Conservation (phyloP, 2,329 filamentous ascomycete species). For the Amesomyces nigricolor region DNA sequence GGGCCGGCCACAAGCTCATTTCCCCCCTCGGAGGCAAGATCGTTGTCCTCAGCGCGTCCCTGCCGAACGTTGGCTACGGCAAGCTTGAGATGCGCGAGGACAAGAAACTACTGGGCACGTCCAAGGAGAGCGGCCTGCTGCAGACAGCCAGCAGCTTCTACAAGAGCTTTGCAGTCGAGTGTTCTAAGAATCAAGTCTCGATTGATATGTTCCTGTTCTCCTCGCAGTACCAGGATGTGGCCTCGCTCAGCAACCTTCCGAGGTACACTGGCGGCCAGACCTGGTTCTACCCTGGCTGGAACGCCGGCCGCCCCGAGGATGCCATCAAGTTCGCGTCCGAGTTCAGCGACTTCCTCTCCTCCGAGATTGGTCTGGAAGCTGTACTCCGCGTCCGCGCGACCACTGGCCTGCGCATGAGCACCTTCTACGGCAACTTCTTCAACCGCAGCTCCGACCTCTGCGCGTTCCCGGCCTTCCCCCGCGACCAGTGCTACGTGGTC, state of each 20-base stretch:
- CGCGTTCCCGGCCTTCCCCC: constrained; percentile 94
- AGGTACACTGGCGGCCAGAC: constrained; percentile 96
- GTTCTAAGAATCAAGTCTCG: constrained; percentile 97
- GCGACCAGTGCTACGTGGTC: constrained; percentile 95
- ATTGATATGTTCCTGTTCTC: constrained; percentile 98
- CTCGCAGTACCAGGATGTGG: constrained; percentile 94
- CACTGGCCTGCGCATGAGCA: constrained; percentile 90
- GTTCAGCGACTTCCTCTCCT: constrained; percentile 93
- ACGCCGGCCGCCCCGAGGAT: constrained; percentile 86
- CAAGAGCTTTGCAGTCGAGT: constrained; percentile 98
- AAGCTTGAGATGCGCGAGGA: constrained; percentile 92
- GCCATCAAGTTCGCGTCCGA: constrained; percentile 97
- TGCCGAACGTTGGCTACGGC: constrained; percentile 85
- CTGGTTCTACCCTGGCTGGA: constrained; percentile 98
- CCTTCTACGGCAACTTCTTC: constrained; percentile 99
- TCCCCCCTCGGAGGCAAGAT: constrained; percentile 93
- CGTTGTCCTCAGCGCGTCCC: constrained; percentile 78
- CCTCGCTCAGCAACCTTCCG: constrained; percentile 89
- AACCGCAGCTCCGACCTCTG: constrained; percentile 96
- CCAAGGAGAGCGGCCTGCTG: constrained; percentile 79
- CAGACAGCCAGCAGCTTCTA: constrained; percentile 96
- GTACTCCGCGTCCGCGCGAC: constrained; percentile 93
- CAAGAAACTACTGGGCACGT: constrained; percentile 90
- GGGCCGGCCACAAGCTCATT: constrained; percentile 93
- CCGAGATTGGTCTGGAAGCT: constrained; percentile 92